Percentiles rank a stretch among this genome's conserved stretches.
Evolutionary conservation across 2,329 filamentous ascomycete genomes (phyloP).

Genomic region (Cryphonectria parasitica): DNA sequence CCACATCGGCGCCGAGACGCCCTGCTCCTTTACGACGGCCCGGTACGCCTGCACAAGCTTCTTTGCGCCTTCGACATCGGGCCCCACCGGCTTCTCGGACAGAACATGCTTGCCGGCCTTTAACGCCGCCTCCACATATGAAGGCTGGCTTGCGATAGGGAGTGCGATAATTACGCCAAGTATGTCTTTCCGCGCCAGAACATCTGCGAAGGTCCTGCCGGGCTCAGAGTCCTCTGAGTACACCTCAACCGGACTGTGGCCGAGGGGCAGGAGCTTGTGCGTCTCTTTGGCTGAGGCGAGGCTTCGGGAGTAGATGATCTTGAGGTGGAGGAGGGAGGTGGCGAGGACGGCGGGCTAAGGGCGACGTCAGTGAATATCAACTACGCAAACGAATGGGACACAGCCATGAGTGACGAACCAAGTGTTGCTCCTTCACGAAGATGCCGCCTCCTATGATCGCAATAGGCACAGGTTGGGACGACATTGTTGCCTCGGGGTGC

Average conservation of each 20-base stretch:
- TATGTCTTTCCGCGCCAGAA: slow-evolving; percentile 56
- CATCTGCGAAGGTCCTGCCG: slow-evolving; percentile 48
- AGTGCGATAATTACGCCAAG: slow-evolving; percentile 59
- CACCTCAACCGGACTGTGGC: slow-evolving; percentile 44
- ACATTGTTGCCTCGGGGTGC: background rate
- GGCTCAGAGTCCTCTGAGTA: slow-evolving; percentile 59
- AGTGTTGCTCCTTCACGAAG: slow-evolving; percentile 62
- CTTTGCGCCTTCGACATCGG: slow-evolving; percentile 41
- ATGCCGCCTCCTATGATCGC: slow-evolving; percentile 68
- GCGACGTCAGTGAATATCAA: slow-evolving; percentile 3
- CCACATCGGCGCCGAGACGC: slow-evolving; percentile 44
- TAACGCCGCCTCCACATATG: slow-evolving; percentile 60
- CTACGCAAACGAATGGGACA: background rate
- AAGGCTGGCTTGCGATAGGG: slow-evolving; percentile 61
- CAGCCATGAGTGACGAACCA: slow-evolving; percentile 44
- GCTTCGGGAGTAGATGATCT: slow-evolving; percentile 65
- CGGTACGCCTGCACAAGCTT: slow-evolving; percentile 47
- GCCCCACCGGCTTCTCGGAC: slow-evolving; percentile 46
- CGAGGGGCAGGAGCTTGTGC: slow-evolving; percentile 38
- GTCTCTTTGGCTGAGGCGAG: slow-evolving; percentile 53
- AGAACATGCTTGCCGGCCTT: slow-evolving; percentile 56
- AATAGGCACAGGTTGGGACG: slow-evolving; percentile 34
- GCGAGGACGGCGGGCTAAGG: slow-evolving; percentile 28
- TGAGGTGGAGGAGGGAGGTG: slow-evolving; percentile 50
- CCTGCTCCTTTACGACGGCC: slow-evolving; percentile 31